These are phyloP conservation scores for Dactylorhiza incarnata DNA, from an alignment of 106 monocot genomes.

Conservation along the genomic window DNA sequence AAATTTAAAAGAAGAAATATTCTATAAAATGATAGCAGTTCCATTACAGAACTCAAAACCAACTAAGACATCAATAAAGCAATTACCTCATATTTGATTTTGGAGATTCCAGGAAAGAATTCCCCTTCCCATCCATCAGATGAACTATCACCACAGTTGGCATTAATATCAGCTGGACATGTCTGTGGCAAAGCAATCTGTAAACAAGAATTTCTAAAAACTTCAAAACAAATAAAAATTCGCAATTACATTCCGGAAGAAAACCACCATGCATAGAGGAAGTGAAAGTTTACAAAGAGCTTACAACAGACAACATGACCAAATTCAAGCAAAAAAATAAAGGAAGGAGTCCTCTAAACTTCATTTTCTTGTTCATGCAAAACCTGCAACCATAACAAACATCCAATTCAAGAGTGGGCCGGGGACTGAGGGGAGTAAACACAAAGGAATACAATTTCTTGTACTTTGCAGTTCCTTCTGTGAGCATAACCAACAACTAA, in stretches of 20 bases:
- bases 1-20: neutral
- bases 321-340: constrained; percentile 17
- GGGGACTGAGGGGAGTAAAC: too few relatives aligned
- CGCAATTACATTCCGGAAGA: neutral
- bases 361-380: constrained; percentile 17
- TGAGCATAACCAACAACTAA: neutral
- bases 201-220: neutral
- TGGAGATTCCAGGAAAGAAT: constrained; percentile 85
- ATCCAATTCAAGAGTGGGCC: too few relatives aligned
- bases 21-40: neutral
- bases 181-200: constrained; percentile 41
- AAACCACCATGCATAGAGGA: neutral
- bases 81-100: constrained; percentile 93
- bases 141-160: constrained; percentile 31
- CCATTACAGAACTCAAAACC: neutral
- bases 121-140: constrained; percentile 75
- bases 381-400: neutral
- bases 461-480: neutral
- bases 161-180: constrained; percentile 62
- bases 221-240: neutral
- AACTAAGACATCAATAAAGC: neutral
- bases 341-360: constrained; percentile 13
- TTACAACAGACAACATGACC: constrained; percentile 21
- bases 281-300: constrained; percentile 4
- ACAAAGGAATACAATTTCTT: too few relatives aligned